These are phyloP conservation scores for Amniculicola lignicola DNA, from an alignment of 495 filamentous ascomycete species.

Conservation along the genomic window DNA sequence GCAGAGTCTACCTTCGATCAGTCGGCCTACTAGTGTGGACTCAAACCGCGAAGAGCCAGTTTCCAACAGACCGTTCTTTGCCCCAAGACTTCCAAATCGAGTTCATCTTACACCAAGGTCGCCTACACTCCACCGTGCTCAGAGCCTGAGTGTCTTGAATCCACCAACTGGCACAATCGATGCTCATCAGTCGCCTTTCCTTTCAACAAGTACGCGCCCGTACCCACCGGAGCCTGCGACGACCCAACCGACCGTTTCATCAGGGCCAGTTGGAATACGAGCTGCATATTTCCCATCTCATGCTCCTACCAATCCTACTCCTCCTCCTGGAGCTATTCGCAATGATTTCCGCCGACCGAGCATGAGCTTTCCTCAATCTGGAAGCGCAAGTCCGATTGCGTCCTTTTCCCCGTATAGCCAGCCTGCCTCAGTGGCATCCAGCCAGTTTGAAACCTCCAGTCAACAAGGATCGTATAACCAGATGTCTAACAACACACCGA, in stretches of 20 bases:
- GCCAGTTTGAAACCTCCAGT: constrained; percentile 21
- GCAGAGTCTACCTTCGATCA: constrained; percentile 24
- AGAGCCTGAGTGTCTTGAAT: constrained; percentile 34
- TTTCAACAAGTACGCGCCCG: constrained; percentile 27
- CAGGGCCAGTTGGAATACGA: constrained; percentile 29
- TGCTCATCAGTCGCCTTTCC: constrained; percentile 39
- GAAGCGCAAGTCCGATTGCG: constrained; percentile 30
- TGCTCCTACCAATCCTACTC: constrained; percentile 30
- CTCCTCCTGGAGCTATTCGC: constrained; percentile 8
- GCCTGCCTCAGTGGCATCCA: constrained; percentile 24
- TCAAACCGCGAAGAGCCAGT: constrained; percentile 17
- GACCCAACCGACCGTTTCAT: constrained; percentile 35
- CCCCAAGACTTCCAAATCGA: too few species aligned
- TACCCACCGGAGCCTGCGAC: constrained; percentile 35
- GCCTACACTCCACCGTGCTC: constrained; percentile 36
- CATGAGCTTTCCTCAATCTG: constrained; percentile 29
- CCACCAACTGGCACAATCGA: constrained; percentile 37
- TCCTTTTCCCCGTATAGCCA: constrained; percentile 33
- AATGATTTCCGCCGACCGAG: constrained; percentile 21
- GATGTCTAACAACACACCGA: background rate
- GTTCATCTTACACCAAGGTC: constrained; percentile 42
- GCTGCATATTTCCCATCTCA: constrained; percentile 22
- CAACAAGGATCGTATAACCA: constrained; percentile 21
- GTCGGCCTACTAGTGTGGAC: constrained; percentile 30
- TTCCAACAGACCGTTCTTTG: constrained; percentile 15